These are phyloP conservation scores for Thelonectria blattea DNA, from an alignment of 2,329 filamentous ascomycete genomes.

Conservation along the genomic window DNA sequence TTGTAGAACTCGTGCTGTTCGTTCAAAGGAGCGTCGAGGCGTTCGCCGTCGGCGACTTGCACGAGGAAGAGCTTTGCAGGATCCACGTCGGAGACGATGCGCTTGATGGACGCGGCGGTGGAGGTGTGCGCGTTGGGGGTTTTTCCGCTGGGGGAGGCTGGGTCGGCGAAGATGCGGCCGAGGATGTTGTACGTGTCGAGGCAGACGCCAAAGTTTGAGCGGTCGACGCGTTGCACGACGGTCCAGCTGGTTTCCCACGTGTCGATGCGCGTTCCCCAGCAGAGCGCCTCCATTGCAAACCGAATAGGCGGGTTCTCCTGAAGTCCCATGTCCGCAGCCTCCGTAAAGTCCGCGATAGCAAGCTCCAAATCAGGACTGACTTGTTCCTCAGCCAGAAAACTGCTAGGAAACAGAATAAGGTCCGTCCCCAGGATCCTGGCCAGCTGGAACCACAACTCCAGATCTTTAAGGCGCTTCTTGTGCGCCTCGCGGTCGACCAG, in stretches of 20 bases:
- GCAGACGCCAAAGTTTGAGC: constrained; percentile 77
- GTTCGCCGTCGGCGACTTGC: constrained; percentile 77
- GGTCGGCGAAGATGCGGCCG: constrained; percentile 74
- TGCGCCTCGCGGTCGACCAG: constrained; percentile 67
- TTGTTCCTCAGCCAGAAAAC: constrained; percentile 62
- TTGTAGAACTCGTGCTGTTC: constrained; percentile 49
- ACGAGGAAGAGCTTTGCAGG: constrained; percentile 74
- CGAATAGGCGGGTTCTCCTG: constrained; percentile 61
- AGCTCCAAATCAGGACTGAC: constrained; percentile 55
- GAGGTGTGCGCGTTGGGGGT: constrained; percentile 60
- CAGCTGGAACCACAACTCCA: constrained; percentile 73
- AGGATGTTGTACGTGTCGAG: constrained; percentile 82
- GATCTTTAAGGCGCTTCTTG: constrained; percentile 62
- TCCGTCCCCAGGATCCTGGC: constrained; percentile 70
- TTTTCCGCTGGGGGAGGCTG: constrained; percentile 57
- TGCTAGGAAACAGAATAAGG: constrained; percentile 76
- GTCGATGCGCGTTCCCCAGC: constrained; percentile 73
- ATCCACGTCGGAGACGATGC: constrained; percentile 62
- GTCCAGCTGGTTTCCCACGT: constrained; percentile 77
- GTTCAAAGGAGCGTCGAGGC: constrained; percentile 64
- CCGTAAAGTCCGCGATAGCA: constrained; percentile 66
- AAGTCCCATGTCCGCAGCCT: constrained; percentile 71
- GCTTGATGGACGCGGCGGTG: constrained; percentile 59
- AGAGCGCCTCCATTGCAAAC: constrained; percentile 77
- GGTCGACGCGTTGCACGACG: constrained; percentile 67